Conservation (phyloP, 108 stramenopile genomes). For the Stephanodiscus minutulus region DNA sequence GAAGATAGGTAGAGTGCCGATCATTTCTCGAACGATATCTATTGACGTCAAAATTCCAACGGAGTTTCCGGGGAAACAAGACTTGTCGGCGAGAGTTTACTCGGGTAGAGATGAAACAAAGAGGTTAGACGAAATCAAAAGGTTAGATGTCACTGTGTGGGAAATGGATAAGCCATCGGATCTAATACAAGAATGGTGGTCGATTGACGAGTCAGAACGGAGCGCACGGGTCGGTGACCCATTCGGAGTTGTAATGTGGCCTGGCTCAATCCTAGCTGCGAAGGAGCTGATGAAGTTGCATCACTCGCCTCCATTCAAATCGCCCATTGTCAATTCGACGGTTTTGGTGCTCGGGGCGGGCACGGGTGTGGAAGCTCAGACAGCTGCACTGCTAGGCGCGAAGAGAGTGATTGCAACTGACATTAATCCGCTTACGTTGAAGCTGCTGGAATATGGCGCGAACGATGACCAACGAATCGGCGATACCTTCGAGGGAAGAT, state of each 20-base stretch:
- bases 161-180: conserved; percentile 77
- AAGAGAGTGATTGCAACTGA: conserved; percentile 75
- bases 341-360: conserved; percentile 78
- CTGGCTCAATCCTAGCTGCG: conserved; percentile 75
- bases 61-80: neutral
- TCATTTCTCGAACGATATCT: conserved; percentile 43
- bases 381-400: conserved; percentile 69
- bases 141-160: conserved; percentile 66
- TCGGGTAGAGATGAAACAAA: neutral
- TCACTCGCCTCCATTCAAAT: neutral
- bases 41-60: conserved; percentile 10
- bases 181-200: conserved; percentile 74
- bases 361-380: conserved; percentile 75
- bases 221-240: conserved; percentile 60
- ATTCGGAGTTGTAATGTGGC: conserved; percentile 84
- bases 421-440: conserved; percentile 70
- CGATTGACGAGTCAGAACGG: conserved; percentile 32
- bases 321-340: conserved; percentile 28
- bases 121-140: conserved; percentile 5
- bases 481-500: conserved; percentile 10
- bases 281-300: conserved; percentile 54
- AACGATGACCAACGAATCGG: conserved; percentile 32
- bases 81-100: neutral
- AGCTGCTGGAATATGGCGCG: conserved; percentile 62
- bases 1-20: conserved; percentile 36